Evolutionary conservation across 108 stramenopile genomes (phyloP).

Genomic region (Skeletonema potamos): DNA sequence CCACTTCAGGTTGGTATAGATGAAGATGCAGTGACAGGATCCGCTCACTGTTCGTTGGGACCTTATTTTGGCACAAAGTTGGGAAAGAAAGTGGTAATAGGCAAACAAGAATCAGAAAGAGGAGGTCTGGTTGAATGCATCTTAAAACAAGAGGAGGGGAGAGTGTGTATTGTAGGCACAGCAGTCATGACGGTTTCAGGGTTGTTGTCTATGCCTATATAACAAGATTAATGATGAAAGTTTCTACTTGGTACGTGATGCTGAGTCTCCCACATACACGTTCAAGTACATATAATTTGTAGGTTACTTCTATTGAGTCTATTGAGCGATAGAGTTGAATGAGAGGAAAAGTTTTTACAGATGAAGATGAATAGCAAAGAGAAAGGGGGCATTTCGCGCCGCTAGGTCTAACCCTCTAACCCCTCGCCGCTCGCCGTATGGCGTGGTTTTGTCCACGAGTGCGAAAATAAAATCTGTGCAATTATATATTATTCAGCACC

Average conservation of each 20-base stretch:
- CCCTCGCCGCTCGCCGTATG: no score
- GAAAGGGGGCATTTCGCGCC: no score
- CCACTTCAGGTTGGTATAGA: conserved; percentile 67
- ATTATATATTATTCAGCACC: no score
- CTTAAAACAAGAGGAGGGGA: conserved; percentile 46
- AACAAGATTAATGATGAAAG: neutral
- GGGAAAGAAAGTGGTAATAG: conserved; percentile 70
- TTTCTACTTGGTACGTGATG: no score
- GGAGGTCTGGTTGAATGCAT: conserved; percentile 84
- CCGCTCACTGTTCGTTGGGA: conserved; percentile 90
- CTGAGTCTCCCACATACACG: no score
- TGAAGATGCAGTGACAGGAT: conserved; percentile 98
- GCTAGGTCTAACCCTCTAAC: no score
- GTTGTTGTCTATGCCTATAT: conserved; percentile 37
- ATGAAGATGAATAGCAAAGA: no score
- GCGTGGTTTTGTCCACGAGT: neutral
- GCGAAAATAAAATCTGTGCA: neutral
- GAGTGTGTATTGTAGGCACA: conserved; percentile 64
- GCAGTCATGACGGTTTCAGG: conserved; percentile 57
- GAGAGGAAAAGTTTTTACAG: neutral
- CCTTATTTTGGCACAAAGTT: conserved; percentile 89
- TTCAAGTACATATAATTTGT: no score
- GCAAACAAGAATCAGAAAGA: conserved; percentile 85
- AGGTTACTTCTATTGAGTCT: no score
- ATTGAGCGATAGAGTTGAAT: neutral